Evolutionary conservation across 306 rosid species (phyloP), one percentile per base, ranked within the genome.

Genomic region (Cicer chorassanicum): DNA sequence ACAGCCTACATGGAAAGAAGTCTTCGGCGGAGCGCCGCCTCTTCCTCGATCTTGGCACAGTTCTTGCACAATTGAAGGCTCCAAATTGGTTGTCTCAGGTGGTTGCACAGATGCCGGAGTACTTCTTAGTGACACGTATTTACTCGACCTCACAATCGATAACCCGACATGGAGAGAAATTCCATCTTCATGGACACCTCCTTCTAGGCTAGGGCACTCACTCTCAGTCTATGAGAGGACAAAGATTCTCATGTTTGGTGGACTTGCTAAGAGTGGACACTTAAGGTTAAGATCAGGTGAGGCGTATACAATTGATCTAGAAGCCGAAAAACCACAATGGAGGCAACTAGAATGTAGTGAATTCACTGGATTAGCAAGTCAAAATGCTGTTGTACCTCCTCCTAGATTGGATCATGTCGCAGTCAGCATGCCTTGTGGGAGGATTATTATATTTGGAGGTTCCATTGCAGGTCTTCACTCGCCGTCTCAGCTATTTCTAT

Each of bases 341-440:
- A 92, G 96, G 82, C 96, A 80, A 70, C 90, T 95, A 14, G 98
- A 90, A 63, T 93, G 62, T 54, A 85, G 85, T 65, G 90, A 87
- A 67, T 86, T 91, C 69, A 86, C 91, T 1, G 90, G 93, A n/a
- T 76, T 82, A 9, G 96, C 92, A 14, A 80, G 92, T 83, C 99
- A 94, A 83, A 89, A 83, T 73, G 95, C 88, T 0, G 92, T 81
- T 78, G 90, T 94, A 66, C 98, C 98, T 68, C 99, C 98, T 61
- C 96, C 98, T 10, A 86, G 99, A 72, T 84, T 95, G 19, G 99
- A 95, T 78, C 99, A 95, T 59, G 99, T 95, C 68, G 97, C 99
- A 10, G 89, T 95, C 57, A 95, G 93, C 87, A 92, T 95, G 98
- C 99, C 99, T n/a, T 95, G 99, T 82, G 99, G 99, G 60, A 90